Evolutionary conservation across 352 stramenopile species (phyloP).

Genomic region (Globisporangium viniferum): DNA sequence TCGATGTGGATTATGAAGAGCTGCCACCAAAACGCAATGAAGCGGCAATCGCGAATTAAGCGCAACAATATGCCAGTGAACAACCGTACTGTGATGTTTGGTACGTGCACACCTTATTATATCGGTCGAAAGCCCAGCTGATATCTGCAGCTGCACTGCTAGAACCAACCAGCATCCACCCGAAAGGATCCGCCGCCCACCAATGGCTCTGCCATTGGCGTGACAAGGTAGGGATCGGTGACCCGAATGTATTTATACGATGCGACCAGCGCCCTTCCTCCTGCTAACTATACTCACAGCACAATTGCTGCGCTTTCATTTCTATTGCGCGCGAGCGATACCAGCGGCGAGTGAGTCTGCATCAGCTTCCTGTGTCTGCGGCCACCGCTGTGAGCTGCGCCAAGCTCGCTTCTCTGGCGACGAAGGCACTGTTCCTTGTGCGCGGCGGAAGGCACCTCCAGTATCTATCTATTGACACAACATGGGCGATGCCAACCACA

Average conservation of each 20-base stretch:
- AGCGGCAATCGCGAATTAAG: no score
- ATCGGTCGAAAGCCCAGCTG: no score
- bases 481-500: constrained; percentile 13
- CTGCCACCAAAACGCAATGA: neutral
- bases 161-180: no score
- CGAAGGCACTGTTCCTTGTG: neutral
- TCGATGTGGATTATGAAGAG: neutral
- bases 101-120: no score
- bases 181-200: neutral
- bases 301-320: neutral
- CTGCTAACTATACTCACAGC: constrained; percentile 5
- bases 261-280: neutral
- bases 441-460: neutral
- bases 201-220: neutral
- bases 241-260: constrained; percentile 9
- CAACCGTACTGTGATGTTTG: no score
- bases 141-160: no score
- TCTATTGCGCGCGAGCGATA: neutral
- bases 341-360: neutral
- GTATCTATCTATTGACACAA: neutral
- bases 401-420: neutral
- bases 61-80: no score
- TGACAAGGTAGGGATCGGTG: neutral
- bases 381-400: neutral
- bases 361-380: neutral